A percentile compares a stretch with the other conserved stretches of the same genome.
phyloP scores from a whole-genome alignment of 345 rosid genomes.

The Euclidium syriacum region DNA sequence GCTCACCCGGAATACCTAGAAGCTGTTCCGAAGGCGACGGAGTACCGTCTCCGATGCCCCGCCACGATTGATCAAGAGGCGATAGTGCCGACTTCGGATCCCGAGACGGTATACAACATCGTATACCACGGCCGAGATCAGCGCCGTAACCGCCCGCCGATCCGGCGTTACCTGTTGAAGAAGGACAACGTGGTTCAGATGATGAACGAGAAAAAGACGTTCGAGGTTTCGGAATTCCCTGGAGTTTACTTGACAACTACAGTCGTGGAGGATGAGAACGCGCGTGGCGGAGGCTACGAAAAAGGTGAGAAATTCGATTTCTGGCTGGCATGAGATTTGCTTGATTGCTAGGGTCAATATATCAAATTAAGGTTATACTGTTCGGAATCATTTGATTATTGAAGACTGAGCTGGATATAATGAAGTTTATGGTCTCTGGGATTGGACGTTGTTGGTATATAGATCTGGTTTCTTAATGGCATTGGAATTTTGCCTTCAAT shows the following conservation, averaged over 20 bases:
- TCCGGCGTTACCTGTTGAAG: constrained; percentile 61
- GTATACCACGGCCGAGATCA: constrained; percentile 70
- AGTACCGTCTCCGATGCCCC: constrained; percentile 73
- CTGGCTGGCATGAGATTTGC: neutral
- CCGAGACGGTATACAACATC: constrained; percentile 86
- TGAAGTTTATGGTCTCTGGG: neutral
- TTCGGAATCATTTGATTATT: neutral
- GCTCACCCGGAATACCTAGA: constrained; percentile 71
- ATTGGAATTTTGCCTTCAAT: neutral
- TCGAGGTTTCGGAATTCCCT: constrained; percentile 67
- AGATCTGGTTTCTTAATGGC: neutral
- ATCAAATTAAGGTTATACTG: neutral
- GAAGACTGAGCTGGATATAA: neutral
- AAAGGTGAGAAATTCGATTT: constrained; percentile 31
- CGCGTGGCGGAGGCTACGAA: constrained; percentile 69
- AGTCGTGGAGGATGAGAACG: constrained; percentile 62
- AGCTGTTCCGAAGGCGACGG: constrained; percentile 56
- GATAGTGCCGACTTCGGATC: constrained; percentile 68
- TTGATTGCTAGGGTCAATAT: neutral
- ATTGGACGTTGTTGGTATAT: neutral
- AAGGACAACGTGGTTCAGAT: constrained; percentile 69
- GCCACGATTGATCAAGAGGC: constrained; percentile 52
- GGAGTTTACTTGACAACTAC: constrained; percentile 58
- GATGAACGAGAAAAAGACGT: constrained; percentile 68
- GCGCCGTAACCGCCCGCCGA: constrained; percentile 85